Percentiles rank a stretch among this genome's conserved stretches.
Evolutionary conservation across 352 stramenopile genomes (phyloP).

Genomic region (Phytophthora palmivora): DNA sequence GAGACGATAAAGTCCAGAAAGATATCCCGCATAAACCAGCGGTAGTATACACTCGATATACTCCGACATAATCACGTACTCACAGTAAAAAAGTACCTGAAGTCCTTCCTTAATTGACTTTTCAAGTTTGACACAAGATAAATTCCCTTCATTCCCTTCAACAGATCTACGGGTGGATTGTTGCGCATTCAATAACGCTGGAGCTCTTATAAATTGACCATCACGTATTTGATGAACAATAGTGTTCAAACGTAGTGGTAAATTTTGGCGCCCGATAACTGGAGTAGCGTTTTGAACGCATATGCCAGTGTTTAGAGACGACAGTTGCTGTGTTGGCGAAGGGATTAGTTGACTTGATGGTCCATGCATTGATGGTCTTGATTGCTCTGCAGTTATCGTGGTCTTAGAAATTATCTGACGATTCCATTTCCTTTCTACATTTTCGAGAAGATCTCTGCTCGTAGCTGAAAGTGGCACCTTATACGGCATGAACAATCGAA

Average conservation of each 20-base stretch:
- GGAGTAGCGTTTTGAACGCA: too few relatives aligned
- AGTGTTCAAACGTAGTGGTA: too few relatives aligned
- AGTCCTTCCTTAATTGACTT: slow-evolving; percentile 7
- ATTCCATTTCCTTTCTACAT: slow-evolving; percentile 3
- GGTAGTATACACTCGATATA: slow-evolving; percentile 31
- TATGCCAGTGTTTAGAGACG: too few relatives aligned
- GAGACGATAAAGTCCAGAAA: slow-evolving; percentile 17
- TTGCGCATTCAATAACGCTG: neutral
- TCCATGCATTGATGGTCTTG: neutral
- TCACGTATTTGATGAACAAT: too few relatives aligned
- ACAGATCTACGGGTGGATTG: neutral
- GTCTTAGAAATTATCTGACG: too few relatives aligned
- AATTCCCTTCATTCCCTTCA: neutral
- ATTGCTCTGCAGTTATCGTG: neutral
- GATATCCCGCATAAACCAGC: slow-evolving; percentile 21
- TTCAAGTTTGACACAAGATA: slow-evolving; percentile 1
- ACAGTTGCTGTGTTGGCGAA: neutral
- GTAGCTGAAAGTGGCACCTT: slow-evolving; percentile 10
- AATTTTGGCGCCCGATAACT: too few relatives aligned
- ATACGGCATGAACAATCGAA: slow-evolving; percentile 18
- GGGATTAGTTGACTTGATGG: slow-evolving; percentile 7
- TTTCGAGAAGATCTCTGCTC: slow-evolving; percentile 2
- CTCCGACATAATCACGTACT: slow-evolving; percentile 29
- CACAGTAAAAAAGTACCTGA: slow-evolving; percentile 24
- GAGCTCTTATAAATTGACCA: neutral